Base-by-base conservation (phyloP, 208 protist species). In the Wallacemonas sp. region DNA sequence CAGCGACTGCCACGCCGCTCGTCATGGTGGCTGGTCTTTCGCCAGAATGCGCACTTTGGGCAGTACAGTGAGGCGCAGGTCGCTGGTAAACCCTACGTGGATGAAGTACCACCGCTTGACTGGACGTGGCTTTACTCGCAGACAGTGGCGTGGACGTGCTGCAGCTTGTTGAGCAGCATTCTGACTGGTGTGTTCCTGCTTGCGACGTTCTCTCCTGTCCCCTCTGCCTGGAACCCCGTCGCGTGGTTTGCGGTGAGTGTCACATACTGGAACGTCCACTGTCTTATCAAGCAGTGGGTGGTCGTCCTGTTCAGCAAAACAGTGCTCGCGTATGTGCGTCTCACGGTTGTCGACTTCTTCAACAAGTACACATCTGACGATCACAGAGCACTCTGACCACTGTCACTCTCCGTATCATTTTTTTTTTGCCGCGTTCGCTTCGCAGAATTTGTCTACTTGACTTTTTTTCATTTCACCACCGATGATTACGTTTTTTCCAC, bases 71-170 rank as follows among this genome's bases (percentile, higher is more conserved):
- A 71, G n/a, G 24, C 52, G 33, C 70, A 80, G 54, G 50, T 68
- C 37, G 64, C 60, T 15, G 4, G n/a, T 8, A 62, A 54, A 37
- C 37, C 61, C 33, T 75, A 80, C 65, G 36, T 21, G 10, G 32
- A 66, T 33, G 30, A 42, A 15, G 29, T 29, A 1, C 67, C 70
- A 24, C 61, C 59, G 27, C 63, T 81, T 45, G 17, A 37, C 46
- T 81, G 55, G 66, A 50, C 42, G 19, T 85, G 74, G 65, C 77
- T 71, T 69, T 78, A 81, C 68, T 66, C 74, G 0, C 74, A 85
- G 38, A 77, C 68, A 3, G 68, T 80, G 30, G 71, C 74, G 45
- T 85, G 74, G 74, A 73, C 70, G 8, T 71, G 57, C 55, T 61
- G 42, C 53, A 72, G 65, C 29, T 66, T 81, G 17, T 36, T 78